Percentiles rank a stretch among this genome's conserved stretches.
phyloP scores from a whole-genome alignment of 805 yeast genomes.

The Candida sithepensis region DNA sequence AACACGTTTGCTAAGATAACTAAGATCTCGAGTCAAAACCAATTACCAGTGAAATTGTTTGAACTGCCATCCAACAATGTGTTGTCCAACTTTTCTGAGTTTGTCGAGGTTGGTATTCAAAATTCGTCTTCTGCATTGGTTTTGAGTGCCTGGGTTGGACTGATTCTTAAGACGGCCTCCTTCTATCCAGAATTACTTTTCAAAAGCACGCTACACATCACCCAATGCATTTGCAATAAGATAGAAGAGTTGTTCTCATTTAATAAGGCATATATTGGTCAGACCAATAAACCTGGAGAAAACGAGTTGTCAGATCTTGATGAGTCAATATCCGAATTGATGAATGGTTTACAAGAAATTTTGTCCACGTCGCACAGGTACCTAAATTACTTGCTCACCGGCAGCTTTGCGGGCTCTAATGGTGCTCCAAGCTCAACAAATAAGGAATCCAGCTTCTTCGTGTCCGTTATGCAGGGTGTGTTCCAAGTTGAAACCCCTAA shows the following conservation, averaged over 20 bases:
- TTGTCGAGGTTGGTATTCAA: slow-evolving; percentile 24
- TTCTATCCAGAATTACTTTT: slow-evolving; percentile 27
- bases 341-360: slow-evolving; percentile 64
- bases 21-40: slow-evolving; percentile 23
- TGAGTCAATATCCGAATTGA: slow-evolving; percentile 42
- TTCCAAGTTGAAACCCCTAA: slow-evolving; percentile 68
- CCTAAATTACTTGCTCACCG: slow-evolving; percentile 26
- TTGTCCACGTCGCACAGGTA: slow-evolving; percentile 57
- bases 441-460: slow-evolving; percentile 53
- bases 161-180: slow-evolving; percentile 19
- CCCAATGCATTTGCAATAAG: slow-evolving; percentile 27
- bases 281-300: slow-evolving; percentile 11
- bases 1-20: slow-evolving; percentile 20
- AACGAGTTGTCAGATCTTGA: slow-evolving; percentile 22
- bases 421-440: slow-evolving; percentile 4
- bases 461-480: slow-evolving; percentile 73
- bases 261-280: slow-evolving; percentile 9
- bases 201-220: slow-evolving; percentile 18
- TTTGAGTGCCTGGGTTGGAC: slow-evolving; percentile 26
- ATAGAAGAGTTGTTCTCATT: slow-evolving; percentile 21
- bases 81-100: slow-evolving; percentile 20
- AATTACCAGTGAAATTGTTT: slow-evolving; percentile 13
- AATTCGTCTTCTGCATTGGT: slow-evolving; percentile 20
- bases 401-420: slow-evolving; percentile 12
- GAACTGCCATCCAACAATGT: slow-evolving; percentile 9